Conservation (phyloP, 345 rosid species). For the Lumnitzera racemosa region DNA sequence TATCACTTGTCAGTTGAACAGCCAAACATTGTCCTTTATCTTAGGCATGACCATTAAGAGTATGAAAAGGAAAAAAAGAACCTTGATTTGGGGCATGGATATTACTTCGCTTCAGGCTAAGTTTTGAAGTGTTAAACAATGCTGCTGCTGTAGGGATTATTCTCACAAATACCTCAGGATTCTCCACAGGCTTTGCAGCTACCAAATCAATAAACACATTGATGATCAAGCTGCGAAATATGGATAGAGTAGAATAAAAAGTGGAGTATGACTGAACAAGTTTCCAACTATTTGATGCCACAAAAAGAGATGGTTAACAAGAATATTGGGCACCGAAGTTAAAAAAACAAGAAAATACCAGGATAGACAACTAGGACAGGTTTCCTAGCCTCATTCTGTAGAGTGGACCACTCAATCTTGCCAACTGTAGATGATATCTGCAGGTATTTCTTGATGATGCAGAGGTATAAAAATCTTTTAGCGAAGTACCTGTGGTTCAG, state of each 20-base stretch:
- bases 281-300: neutral
- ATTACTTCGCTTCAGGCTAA: conserved; percentile 64
- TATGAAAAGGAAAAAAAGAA: conserved; percentile 12
- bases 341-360: conserved; percentile 30
- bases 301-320: neutral
- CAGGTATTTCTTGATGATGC: conserved; percentile 60
- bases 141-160: conserved; percentile 70
- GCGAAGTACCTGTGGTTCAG: conserved; percentile 85
- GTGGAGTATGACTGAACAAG: neutral
- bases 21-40: neutral
- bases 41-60: neutral
- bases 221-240: neutral
- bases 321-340: neutral
- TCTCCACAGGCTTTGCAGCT: conserved; percentile 46
- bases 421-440: conserved; percentile 29
- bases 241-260: neutral
- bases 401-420: conserved; percentile 72
- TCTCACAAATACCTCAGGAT: conserved; percentile 50
- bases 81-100: conserved; percentile 59
- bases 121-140: conserved; percentile 51
- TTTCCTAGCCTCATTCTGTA: conserved; percentile 87
- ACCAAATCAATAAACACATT: conserved; percentile 10
- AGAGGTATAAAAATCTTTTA: conserved; percentile 76
- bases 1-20: conserved; percentile 1
- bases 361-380: conserved; percentile 72